phyloP scores from a whole-genome alignment of 2,329 filamentous ascomycete species.

The Aspergillus sp. region DNA sequence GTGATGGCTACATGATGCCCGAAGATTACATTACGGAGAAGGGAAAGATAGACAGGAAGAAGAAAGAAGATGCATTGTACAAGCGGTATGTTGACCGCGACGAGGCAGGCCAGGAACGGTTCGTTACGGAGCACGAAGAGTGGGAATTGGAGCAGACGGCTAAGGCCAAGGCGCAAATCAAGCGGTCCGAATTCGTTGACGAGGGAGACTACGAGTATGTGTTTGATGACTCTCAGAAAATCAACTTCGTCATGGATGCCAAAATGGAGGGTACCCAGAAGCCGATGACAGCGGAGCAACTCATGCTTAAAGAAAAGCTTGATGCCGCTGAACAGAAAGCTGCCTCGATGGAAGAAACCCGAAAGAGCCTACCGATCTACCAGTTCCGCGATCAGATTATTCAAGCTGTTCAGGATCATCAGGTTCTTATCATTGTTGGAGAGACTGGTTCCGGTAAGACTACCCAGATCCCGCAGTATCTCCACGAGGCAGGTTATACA shows the following conservation, averaged over 20 bases:
- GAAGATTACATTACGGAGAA: conserved; percentile 95
- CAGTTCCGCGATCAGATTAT: conserved; percentile 81
- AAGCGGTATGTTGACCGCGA: conserved; percentile 85
- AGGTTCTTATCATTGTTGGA: conserved; percentile 86
- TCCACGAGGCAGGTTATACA: conserved; percentile 86
- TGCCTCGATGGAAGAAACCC: conserved; percentile 81
- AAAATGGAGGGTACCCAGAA: conserved; percentile 68
- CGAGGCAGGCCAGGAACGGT: conserved; percentile 81
- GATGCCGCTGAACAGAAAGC: conserved; percentile 86
- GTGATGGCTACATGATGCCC: conserved; percentile 87
- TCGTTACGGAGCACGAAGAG: conserved; percentile 89
- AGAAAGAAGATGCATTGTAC: conserved; percentile 86
- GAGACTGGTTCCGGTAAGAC: conserved; percentile 96
- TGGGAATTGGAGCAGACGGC: conserved; percentile 89
- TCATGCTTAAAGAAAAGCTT: conserved; percentile 72
- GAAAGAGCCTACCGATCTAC: conserved; percentile 87
- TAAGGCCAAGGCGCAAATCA: conserved; percentile 83
- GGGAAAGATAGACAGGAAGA: conserved; percentile 79
- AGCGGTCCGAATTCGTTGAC: conserved; percentile 67
- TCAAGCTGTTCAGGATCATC: conserved; percentile 77
- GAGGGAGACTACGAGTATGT: conserved; percentile 88
- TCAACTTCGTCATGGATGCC: conserved; percentile 76
- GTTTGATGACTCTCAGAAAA: conserved; percentile 82
- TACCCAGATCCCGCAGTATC: conserved; percentile 89
- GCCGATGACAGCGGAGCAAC: conserved; percentile 71